Base-by-base conservation (phyloP, 2,329 filamentous ascomycete species). In the Nothophaeocryptopus gaeumannii region DNA sequence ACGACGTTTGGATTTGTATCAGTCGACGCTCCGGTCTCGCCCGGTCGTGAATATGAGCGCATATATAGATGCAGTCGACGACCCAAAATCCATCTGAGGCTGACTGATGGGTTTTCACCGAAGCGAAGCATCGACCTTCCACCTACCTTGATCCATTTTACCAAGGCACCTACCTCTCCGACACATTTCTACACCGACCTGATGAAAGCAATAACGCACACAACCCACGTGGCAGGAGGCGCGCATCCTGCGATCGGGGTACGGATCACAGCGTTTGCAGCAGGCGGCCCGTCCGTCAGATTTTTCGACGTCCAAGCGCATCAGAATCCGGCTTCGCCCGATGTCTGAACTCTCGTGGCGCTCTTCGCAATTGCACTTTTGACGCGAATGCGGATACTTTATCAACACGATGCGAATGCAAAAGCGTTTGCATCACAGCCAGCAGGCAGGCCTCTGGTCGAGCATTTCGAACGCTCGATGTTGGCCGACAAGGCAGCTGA, bases 31-130 rank as follows among this genome's bases (percentile, higher is more conserved):
- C 53, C 56, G 53, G 36, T 41, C 46, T 38, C 45, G 46, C 47
- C 56, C 56, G 56, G 45, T 20, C 26, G 30, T 37, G 38, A 31
- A 42, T 16, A 35, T 45, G 31, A 14, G 39, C 37, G 40, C 35
- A 55, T 57, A 59, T 59, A 59, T 50, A 55, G 46, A 48, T 48
- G 45, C 32, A 33, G 42, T 43, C 47, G 42, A 48, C 48, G 38
- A 26, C 39, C 37, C 42, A 30, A 11, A 13, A 33, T 9, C 14
- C 38, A 16, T 14, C 8, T 13, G n/a, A 15, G 44, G 20, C 7
- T 7, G 20, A 26, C 7, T 26, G 20, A 26, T 26, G 7, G 20
- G 3, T 26, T 26, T 26, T 7, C 20, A 26, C 20, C 13, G 44
- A 42, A 20, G 14, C 29, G 13, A 30, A 29, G 12, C 16, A 33